A percentile compares a stretch with the other conserved stretches of the same genome.
These are phyloP conservation scores for Aureoboletus auriporus DNA, from an alignment of 768 basidiomycete species.

Conservation along the genomic window DNA sequence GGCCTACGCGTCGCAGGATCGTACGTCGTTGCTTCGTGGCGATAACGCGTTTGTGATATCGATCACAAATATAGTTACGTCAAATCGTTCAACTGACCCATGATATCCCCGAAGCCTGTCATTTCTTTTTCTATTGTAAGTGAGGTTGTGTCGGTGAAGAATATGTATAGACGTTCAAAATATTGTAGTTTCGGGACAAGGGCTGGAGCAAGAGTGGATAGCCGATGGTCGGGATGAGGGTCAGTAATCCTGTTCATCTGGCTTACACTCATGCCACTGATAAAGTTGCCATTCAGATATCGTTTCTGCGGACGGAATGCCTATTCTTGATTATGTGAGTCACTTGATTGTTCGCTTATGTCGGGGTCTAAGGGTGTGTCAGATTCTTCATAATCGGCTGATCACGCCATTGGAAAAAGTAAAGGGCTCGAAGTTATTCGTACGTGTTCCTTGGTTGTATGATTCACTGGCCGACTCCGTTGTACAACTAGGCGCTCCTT, in stretches of 20 bases:
- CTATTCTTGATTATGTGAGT: conserved; percentile 23
- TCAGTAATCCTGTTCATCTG: conserved; percentile 12
- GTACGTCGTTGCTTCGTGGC: conserved; percentile 27
- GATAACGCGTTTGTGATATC: too few relatives aligned
- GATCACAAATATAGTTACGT: too few relatives aligned
- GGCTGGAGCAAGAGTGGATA: conserved; percentile 26
- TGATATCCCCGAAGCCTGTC: conserved; percentile 27
- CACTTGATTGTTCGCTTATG: not conserved
- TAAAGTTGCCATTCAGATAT: conserved; percentile 16
- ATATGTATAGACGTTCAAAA: not conserved
- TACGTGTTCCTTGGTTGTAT: conserved; percentile 4
- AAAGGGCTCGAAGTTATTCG: conserved; percentile 19
- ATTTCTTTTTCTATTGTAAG: conserved; percentile 56
- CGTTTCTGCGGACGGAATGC: conserved; percentile 11
- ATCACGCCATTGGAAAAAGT: conserved; percentile 16
- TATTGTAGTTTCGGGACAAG: conserved; percentile 21
- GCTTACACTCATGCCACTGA: too few relatives aligned
- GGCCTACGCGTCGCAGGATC: conserved; percentile 44
- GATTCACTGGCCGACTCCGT: not conserved
- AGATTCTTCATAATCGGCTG: conserved; percentile 21
- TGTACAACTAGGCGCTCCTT: conserved; percentile 23
- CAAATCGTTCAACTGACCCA: too few relatives aligned
- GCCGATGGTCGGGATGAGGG: conserved; percentile 50
- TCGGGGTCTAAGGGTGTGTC: too few relatives aligned
- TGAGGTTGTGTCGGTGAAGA: too few relatives aligned